Evolutionary conservation across 23 red algal species (phyloP), one percentile per base, ranked within the genome.

Genomic region (Cyanidioschyzon merolae): DNA sequence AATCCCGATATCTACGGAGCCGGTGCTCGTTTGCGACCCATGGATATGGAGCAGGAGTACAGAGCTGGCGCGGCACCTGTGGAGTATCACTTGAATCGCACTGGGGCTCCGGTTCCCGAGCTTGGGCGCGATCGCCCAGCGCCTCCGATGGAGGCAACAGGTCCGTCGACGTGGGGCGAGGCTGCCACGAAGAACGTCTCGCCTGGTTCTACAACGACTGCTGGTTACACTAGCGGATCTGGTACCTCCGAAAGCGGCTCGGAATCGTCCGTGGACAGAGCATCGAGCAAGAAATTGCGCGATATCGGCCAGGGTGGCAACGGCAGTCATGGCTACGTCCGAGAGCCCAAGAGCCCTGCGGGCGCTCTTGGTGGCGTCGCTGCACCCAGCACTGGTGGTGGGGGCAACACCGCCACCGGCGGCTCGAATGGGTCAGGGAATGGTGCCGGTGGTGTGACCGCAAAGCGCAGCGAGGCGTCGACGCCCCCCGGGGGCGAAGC

Each of bases 1-100:
- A 75, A 95, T 71, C 87, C 91, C 0, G 91, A 95, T 68, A 80
- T 77, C 39, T 95, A 95, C 74, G 90, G 86, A 35, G 63, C 63
- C 7, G 30, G 12, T 3, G 63, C 63, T 21, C 45, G 45, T 54
- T 21, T 54, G 45, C 45, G 45, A 54, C 12, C 45, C 21, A 54
- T 54, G 7, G 45, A 21, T 7, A 54, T 7, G 12, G 45, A 54
- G 21, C 7, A 7, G 12, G 45, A 54, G 7, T 54, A 7, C 45
- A 54, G 12, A 15, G 45, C 21, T 7, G 45, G 45, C 45, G 21
- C 12, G 7, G 45, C 45, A 7, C 21, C 45, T 15, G 21, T 21
- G 12, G 45, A 54, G 45, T 54, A 54, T 54, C 45, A 21, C 45
- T 7, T 54, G 7, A 21, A 21, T 21, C 12, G 21, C 45, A 54